Base-by-base conservation (phyloP, 1,284 basidiomycete species). In the Trametes polyzona region DNA sequence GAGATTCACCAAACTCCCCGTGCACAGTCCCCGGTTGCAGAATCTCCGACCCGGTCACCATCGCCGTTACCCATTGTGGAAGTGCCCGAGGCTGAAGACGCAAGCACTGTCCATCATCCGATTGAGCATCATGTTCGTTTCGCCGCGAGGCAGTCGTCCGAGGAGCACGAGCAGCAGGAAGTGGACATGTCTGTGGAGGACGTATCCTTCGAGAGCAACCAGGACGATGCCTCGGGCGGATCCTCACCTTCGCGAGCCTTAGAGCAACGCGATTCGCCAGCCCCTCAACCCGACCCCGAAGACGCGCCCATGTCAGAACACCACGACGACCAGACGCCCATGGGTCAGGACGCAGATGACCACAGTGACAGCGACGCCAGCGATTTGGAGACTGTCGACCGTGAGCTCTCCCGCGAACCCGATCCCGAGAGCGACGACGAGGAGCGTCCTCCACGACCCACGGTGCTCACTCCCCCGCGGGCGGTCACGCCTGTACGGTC, bases 361-460 rank as follows among this genome's bases (percentile, higher is more conserved):
- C 61, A 66, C 7, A 68, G 52, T 16, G 33, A 47, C 11, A 29
- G 53, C 9, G 61, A 63, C 39, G 58, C 61, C 2, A 63, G 61
- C 50, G 61, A 60, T 17, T 58, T 71, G 30, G 63, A 59, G 11
- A 62, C 60, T 2, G 70, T 74, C 17, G 66, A 71, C 36, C 69
- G 71, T 8, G 68, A 72, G 52, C 65, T 75, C 52, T 70, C 72
- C 48, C 67, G 73, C 49, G 70, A 73, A 52, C 73, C 70, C 10
- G 67, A 61, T n/a, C 56, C 54, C n/a, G 66, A 61, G 14, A 55
- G 47, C 21, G 62, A 62, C 1, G 50, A 44, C 6, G 58, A 62
- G 11, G 48, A 51, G 7, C 16, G 47, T 14, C 54, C 55, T 1
- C 53, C 53, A 7, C 51, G 37, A 17, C 57, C 55, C 3, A 29